Evolutionary conservation across 2,329 filamentous ascomycete species (phyloP).

Genomic region (Colletotrichum falcatum): DNA sequence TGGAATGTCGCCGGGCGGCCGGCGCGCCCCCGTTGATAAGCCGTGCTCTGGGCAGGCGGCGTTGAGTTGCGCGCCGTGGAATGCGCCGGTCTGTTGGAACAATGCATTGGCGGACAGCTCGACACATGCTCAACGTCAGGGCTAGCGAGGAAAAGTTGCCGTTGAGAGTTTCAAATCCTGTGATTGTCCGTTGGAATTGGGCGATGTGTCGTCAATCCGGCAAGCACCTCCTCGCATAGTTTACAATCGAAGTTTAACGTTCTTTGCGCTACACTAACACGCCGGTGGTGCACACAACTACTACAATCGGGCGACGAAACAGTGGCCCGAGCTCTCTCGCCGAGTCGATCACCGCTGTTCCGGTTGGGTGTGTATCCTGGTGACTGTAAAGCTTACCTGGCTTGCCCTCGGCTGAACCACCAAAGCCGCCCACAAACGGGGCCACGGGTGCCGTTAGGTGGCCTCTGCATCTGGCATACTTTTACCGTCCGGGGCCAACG

Average conservation of each 20-base stretch:
- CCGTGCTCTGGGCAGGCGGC: not conserved
- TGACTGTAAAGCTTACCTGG: conserved; percentile 19
- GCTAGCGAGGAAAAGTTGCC: conserved; percentile 14
- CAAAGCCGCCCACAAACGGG: conserved; percentile 10
- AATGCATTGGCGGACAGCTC: conserved; percentile 11
- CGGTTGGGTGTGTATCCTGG: conserved; percentile 22
- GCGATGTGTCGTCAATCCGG: conserved; percentile 3
- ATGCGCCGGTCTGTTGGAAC: not conserved
- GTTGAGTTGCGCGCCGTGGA: not conserved
- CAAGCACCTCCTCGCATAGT: not conserved
- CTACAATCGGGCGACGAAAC: not conserved
- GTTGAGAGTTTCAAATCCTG: conserved; percentile 30
- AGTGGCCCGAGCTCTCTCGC: conserved; percentile 25
- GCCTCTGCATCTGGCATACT: conserved; percentile 9
- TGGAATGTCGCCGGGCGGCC: conserved; percentile 12
- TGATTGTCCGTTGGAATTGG: conserved; percentile 18
- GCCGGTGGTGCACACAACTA: not conserved
- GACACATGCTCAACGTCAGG: conserved; percentile 7
- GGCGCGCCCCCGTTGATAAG: conserved; percentile 20
- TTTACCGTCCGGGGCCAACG: not conserved
- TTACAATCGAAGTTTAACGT: not conserved
- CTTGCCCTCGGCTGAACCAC: not conserved
- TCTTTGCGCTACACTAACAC: not conserved
- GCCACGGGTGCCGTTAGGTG: conserved; percentile 20
- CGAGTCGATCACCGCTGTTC: conserved; percentile 19